Evolutionary conservation across 1,139 yeast genomes (phyloP), one percentile per base, ranked within the genome.

Genomic region (Pichia sp.): DNA sequence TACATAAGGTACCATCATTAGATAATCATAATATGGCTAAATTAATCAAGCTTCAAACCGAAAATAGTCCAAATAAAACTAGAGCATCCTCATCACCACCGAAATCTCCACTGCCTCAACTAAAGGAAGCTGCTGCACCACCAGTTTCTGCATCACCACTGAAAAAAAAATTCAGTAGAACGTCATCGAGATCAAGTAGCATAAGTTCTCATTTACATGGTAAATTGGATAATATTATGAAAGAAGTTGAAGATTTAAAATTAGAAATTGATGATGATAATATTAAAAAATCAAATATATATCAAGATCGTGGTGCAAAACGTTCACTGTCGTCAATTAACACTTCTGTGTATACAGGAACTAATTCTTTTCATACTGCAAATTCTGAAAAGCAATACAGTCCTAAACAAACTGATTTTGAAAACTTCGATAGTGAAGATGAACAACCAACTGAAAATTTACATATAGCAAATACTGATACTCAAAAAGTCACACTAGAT

Each of bases 331-430:
- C 26, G 10, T 41, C 47, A 8, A 30, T 39, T 3, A 34, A 36
- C 16, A 40, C 27, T 20, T 41, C 45, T 11, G 16, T 33, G 4
- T 30, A 40, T 25, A 42, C 48, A 1, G 59, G 57, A 3, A 39
- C 50, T 11, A 58, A 55, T 30, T 61, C 65, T 0, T 60, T 56
- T 46, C 61, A 60, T 40, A 61, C 65, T 1, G 64, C 65, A 7
- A 28, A 46, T 22, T 32, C 43, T 33, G 32, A 43, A 41, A n/a
- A 55, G 42, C 4, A 5, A n/a, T 10, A 33, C 11, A 32, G 26
- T 11, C 35, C 26, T 22, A 33, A 24, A 10, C 35, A 10, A 23
- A 10, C 28, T 6, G 28, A 6, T 6, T 26, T 8, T 35, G 59
- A 55, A 43, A 52, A 49, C 25, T 46, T 40, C 20, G 49, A 49